These are phyloP conservation scores for Neonectria punicea DNA, from an alignment of 2,329 filamentous ascomycete species.

Conservation along the genomic window DNA sequence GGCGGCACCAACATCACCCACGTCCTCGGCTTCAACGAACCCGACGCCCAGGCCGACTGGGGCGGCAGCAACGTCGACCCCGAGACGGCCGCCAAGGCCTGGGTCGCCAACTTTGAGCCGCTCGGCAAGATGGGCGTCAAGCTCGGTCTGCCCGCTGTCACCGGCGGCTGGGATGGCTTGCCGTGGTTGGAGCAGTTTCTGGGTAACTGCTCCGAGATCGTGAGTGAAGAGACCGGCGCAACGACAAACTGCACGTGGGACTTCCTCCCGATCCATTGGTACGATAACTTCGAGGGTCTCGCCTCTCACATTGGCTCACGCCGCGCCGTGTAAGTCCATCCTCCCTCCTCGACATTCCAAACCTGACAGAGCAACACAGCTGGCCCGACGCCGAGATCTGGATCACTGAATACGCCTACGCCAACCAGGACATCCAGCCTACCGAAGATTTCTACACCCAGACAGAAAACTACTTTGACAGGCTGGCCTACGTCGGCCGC, in stretches of 20 bases:
- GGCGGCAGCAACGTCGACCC: conserved; percentile 74
- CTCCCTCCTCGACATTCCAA: accelerated
- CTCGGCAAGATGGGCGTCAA: conserved; percentile 71
- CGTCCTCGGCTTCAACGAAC: conserved; percentile 84
- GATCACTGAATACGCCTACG: conserved; percentile 81
- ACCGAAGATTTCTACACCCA: conserved; percentile 76
- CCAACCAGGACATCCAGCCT: conserved; percentile 63
- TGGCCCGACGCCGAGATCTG: conserved; percentile 74
- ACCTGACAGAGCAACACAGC: conserved; percentile 44
- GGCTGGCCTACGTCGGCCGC: conserved; percentile 63
- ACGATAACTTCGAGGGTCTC: conserved; percentile 75
- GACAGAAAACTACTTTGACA: conserved; percentile 73
- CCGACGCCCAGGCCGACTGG: conserved; percentile 65
- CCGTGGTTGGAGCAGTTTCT: conserved; percentile 76
- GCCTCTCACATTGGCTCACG: conserved; percentile 72
- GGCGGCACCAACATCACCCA: conserved; percentile 69
- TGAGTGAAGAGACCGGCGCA: conserved; percentile 53
- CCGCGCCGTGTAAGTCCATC: conserved; percentile 47
- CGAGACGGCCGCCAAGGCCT: conserved; percentile 70
- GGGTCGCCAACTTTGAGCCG: conserved; percentile 78
- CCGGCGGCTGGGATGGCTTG: conserved; percentile 68
- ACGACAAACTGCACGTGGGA: conserved; percentile 68
- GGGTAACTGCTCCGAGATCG: conserved; percentile 67
- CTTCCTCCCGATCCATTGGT: conserved; percentile 74
- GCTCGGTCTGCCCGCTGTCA: conserved; percentile 77